Percentiles rank a stretch among this genome's conserved stretches.
Evolutionary conservation across 495 filamentous ascomycete genomes (phyloP).

Genomic region (Xylaria bambusicola): DNA sequence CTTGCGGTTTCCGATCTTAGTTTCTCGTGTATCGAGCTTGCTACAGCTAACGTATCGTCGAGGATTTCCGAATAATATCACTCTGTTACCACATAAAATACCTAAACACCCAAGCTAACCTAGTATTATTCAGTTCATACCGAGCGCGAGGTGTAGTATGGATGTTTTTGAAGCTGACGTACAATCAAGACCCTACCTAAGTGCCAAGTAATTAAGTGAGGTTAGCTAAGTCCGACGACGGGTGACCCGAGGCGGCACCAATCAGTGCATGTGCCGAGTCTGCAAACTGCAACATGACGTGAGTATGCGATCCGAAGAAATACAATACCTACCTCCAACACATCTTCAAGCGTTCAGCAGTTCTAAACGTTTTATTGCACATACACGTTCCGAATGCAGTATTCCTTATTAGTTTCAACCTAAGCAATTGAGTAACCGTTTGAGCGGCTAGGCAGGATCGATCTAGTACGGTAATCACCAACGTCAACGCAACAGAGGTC

Average conservation of each 20-base stretch:
- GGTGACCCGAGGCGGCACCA: not conserved
- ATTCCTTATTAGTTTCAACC: too few relatives aligned
- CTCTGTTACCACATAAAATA: not conserved
- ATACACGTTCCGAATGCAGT: not conserved
- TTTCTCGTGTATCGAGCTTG: not conserved
- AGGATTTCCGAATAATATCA: too few relatives aligned
- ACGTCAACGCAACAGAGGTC: too few relatives aligned
- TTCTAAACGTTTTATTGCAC: too few relatives aligned
- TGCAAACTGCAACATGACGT: conserved; percentile 35
- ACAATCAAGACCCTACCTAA: too few relatives aligned
- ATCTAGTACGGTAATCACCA: too few relatives aligned
- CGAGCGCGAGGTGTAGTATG: not conserved
- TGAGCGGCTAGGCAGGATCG: too few relatives aligned
- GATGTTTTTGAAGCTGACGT: conserved; percentile 3
- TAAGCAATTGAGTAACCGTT: too few relatives aligned
- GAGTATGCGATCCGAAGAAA: conserved; percentile 21
- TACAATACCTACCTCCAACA: not conserved
- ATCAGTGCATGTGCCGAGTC: too few relatives aligned
- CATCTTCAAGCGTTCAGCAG: too few relatives aligned
- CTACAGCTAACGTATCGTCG: too few relatives aligned
- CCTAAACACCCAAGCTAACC: not conserved
- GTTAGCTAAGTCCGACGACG: not conserved
- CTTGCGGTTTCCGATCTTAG: not conserved
- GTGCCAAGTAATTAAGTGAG: not conserved
- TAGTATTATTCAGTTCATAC: not conserved